These are phyloP conservation scores for Marasmius fiardii DNA, from an alignment of 1,284 basidiomycete species.

Conservation along the genomic window DNA sequence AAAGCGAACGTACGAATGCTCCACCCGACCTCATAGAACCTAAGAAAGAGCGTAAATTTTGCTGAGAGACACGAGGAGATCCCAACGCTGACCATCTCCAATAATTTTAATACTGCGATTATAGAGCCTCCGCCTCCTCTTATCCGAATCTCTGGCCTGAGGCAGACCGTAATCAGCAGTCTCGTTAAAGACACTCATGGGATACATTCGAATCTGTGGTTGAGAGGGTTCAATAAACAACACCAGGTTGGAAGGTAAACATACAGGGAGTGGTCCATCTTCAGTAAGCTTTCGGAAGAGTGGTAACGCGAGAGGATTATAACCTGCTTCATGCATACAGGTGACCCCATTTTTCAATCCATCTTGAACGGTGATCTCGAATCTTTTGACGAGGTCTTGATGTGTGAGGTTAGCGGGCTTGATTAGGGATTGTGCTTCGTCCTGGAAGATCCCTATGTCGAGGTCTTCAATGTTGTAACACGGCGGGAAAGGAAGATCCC, in stretches of 20 bases:
- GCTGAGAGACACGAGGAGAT: background rate
- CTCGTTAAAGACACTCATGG: background rate
- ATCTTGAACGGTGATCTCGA: background rate
- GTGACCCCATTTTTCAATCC: background rate
- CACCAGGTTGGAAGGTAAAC: background rate
- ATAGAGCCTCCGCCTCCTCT: background rate
- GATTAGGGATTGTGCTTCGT: background rate
- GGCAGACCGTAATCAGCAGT: background rate
- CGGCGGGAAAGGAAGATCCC: too few relatives aligned
- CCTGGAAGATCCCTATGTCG: background rate
- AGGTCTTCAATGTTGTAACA: conserved; percentile 9
- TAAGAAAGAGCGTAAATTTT: background rate
- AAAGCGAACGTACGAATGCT: background rate
- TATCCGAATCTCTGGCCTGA: background rate
- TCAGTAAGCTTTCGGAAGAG: background rate
- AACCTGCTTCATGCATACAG: background rate
- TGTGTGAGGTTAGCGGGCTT: background rate
- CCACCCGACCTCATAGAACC: conserved; percentile 1
- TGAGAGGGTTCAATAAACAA: background rate
- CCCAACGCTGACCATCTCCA: background rate
- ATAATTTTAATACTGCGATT: conserved; percentile 1
- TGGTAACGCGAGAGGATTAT: background rate
- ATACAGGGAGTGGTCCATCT: background rate
- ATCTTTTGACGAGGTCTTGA: background rate
- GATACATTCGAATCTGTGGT: background rate